These are phyloP conservation scores for Saccharomyces jurei DNA, from an alignment of 805 yeast genomes.

Conservation along the genomic window DNA sequence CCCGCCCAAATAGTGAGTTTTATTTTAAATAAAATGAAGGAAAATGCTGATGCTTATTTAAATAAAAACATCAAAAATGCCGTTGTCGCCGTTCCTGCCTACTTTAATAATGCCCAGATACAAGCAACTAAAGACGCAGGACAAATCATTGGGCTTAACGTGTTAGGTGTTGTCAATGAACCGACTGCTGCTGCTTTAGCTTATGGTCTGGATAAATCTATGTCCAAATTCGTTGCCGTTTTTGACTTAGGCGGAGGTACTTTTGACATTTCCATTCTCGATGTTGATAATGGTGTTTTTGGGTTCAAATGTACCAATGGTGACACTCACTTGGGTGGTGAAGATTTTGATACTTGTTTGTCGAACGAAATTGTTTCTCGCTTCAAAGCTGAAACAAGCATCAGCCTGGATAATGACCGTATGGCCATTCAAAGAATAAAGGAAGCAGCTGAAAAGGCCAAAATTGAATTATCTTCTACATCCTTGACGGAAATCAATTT, in stretches of 20 bases:
- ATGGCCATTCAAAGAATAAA: conserved; percentile 66
- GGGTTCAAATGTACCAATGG: conserved; percentile 95
- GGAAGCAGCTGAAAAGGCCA: conserved; percentile 72
- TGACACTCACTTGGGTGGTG: conserved; percentile 77
- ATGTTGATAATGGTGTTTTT: conserved; percentile 91
- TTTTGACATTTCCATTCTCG: conserved; percentile 88
- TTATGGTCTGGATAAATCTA: conserved; percentile 75
- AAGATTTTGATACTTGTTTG: conserved; percentile 72
- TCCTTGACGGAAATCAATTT: conserved; percentile 54
- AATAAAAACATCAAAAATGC: conserved; percentile 82
- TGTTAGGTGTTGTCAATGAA: conserved; percentile 66
- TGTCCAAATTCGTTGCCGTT: conserved; percentile 77
- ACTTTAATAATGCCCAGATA: conserved; percentile 70
- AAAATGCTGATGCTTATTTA: conserved; percentile 84
- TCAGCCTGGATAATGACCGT: conserved; percentile 46
- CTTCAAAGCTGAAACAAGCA: conserved; percentile 61
- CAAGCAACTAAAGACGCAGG: conserved; percentile 90
- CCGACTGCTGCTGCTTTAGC: conserved; percentile 88
- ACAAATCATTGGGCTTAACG: conserved; percentile 84
- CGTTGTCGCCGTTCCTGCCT: conserved; percentile 76
- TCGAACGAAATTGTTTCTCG: conserved; percentile 72
- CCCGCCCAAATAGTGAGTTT: conserved; percentile 93
- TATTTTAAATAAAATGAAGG: conserved; percentile 89
- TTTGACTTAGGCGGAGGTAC: conserved; percentile 97
- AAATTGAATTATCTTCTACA: conserved; percentile 64